Conservation (phyloP, 1,284 basidiomycete species). For the Pseudozyma pruni region DNA sequence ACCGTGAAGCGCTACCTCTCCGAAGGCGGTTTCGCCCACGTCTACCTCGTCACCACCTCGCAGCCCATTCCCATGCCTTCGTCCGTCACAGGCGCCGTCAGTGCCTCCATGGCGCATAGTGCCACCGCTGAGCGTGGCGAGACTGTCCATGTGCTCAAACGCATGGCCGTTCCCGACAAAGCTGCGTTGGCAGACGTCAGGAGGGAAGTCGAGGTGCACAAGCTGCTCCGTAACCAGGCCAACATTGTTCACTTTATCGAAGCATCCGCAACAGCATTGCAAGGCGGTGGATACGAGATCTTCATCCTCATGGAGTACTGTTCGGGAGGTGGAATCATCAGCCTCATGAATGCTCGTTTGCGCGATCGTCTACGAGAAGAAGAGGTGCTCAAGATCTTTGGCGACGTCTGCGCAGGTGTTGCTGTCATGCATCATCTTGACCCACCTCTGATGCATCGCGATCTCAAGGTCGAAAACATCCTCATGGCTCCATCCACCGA, state of each 20-base stretch:
- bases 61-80: conserved; percentile 74
- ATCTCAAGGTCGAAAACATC: conserved; percentile 96
- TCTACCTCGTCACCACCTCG: conserved; percentile 91
- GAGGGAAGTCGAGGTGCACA: conserved; percentile 98
- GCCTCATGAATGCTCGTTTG: conserved; percentile 96
- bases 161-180: conserved; percentile 92
- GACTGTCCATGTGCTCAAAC: conserved; percentile 93
- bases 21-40: conserved; percentile 98
- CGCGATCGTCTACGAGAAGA: conserved; percentile 91
- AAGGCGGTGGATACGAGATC: conserved; percentile 85
- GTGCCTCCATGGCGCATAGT: conserved; percentile 32
- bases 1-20: conserved; percentile 88
- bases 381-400: conserved; percentile 95
- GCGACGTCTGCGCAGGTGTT: conserved; percentile 63
- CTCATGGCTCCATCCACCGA: conserved; percentile 72
- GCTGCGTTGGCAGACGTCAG: conserved; percentile 90
- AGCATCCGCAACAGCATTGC: conserved; percentile 72
- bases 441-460: conserved; percentile 90
- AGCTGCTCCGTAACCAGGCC: conserved; percentile 85
- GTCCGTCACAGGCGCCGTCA: conserved; percentile 34
- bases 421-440: conserved; percentile 86
- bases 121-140: conserved; percentile 65
- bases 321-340: conserved; percentile 91
- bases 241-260: conserved; percentile 94
- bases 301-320: conserved; percentile 99